Evolutionary conservation across 2,329 filamentous ascomycete species (phyloP).

Genomic region (Graphiopsis chlorocephala): DNA sequence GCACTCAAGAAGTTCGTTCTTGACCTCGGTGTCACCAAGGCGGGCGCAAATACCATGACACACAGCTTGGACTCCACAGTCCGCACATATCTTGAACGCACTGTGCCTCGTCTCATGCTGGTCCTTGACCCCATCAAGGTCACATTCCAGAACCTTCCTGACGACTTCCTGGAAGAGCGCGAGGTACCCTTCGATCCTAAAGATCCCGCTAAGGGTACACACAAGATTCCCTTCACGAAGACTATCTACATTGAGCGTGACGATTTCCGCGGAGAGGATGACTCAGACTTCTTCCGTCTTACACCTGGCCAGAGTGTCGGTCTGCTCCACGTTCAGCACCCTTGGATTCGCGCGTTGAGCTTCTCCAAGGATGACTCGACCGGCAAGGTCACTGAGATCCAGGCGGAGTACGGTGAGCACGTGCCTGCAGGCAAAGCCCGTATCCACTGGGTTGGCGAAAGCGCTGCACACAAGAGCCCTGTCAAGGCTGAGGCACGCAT

Average conservation of each 20-base stretch:
- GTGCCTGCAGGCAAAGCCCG: constrained; percentile 45
- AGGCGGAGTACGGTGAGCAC: constrained; percentile 68
- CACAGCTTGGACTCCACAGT: constrained; percentile 81
- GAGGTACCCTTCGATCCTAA: constrained; percentile 80
- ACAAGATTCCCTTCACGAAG: constrained; percentile 65
- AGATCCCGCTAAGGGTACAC: constrained; percentile 64
- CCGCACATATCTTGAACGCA: constrained; percentile 80
- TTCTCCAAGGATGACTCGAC: constrained; percentile 65
- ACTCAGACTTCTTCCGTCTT: constrained; percentile 73
- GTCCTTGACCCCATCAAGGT: constrained; percentile 83
- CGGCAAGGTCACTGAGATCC: constrained; percentile 66
- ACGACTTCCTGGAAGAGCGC: constrained; percentile 63
- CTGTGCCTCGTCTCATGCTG: constrained; percentile 85
- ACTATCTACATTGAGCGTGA: constrained; percentile 81
- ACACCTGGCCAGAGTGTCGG: constrained; percentile 73
- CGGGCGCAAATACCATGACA: constrained; percentile 74
- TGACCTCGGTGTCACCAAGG: constrained; percentile 86
- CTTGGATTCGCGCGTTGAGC: constrained; percentile 61
- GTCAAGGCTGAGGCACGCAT: constrained; percentile 70
- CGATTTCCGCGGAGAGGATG: constrained; percentile 73
- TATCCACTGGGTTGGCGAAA: constrained; percentile 85
- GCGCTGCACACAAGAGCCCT: constrained; percentile 58
- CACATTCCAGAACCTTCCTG: constrained; percentile 73
- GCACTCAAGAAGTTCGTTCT: constrained; percentile 88
- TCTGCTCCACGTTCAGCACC: constrained; percentile 67